Conservation (phyloP, 108 stramenopile genomes). For the Fragilaria radians region DNA sequence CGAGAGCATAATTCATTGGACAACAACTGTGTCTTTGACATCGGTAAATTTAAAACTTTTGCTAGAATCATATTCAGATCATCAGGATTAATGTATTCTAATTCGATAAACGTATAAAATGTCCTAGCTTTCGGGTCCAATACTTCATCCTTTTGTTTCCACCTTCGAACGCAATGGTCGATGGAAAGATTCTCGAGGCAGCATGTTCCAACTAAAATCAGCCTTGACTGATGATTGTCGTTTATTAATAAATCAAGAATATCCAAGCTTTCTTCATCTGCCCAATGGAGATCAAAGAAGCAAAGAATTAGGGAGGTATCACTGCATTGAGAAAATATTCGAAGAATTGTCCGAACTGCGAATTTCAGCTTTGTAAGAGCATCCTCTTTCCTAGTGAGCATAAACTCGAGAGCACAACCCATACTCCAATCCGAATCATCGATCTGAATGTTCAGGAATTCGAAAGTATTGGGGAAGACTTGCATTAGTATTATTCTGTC, state of each 20-base stretch:
- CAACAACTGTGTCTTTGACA: neutral
- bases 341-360: neutral
- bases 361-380: neutral
- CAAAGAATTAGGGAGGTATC: neutral
- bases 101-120: neutral
- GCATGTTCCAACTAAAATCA: neutral
- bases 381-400: neutral
- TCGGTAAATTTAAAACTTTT: neutral
- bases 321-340: neutral
- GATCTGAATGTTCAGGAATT: too few relatives aligned
- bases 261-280: neutral
- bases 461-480: neutral
- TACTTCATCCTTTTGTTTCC: neutral
- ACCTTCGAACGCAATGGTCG: neutral
- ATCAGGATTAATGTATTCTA: neutral
- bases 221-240: neutral
- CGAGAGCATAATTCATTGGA: neutral
- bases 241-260: neutral
- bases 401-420: too few relatives aligned
- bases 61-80: neutral
- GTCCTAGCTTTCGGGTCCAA: neutral
- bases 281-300: neutral
- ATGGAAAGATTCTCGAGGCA: neutral
- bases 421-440: too few relatives aligned
- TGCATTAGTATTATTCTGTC: neutral